Evolutionary conservation across 1,139 yeast species (phyloP).

Genomic region (Hyphopichia khmerensis): DNA sequence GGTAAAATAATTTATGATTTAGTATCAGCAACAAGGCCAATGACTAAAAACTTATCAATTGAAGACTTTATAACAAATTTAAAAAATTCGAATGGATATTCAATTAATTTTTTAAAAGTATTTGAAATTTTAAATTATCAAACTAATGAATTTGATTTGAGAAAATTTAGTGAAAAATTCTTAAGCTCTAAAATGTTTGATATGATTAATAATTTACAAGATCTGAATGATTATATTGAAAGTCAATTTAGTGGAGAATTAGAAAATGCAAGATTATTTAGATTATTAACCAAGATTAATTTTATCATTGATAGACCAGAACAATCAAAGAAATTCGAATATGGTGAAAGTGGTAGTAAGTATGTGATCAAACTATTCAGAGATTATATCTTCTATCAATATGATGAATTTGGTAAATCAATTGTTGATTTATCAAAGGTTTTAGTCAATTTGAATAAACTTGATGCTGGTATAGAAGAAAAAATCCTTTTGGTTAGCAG

Average conservation of each 20-base stretch:
- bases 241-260: conserved; percentile 67
- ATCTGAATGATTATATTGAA: conserved; percentile 64
- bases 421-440: conserved; percentile 83
- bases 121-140: conserved; percentile 13
- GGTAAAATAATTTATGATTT: conserved; percentile 62
- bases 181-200: conserved; percentile 42
- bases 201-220: conserved; percentile 54
- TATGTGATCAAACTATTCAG: conserved; percentile 77
- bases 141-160: conserved; percentile 14
- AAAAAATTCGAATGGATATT: conserved; percentile 5
- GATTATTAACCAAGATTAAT: conserved; percentile 78
- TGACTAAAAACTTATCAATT: conserved; percentile 14
- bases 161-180: conserved; percentile 30
- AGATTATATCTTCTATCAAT: conserved; percentile 84
- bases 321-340: conserved; percentile 49
- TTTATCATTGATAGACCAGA: conserved; percentile 79
- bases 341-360: conserved; percentile 78
- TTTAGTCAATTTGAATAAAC: conserved; percentile 72
- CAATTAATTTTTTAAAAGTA: conserved; percentile 17
- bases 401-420: conserved; percentile 74
- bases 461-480: conserved; percentile 92
- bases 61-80: conserved; percentile 12
- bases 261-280: conserved; percentile 84
- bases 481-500: conserved; percentile 73
- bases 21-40: conserved; percentile 44